Evolutionary conservation across 805 yeast genomes (phyloP), one percentile per base, ranked within the genome.

Genomic region (Candida hispaniensis): DNA sequence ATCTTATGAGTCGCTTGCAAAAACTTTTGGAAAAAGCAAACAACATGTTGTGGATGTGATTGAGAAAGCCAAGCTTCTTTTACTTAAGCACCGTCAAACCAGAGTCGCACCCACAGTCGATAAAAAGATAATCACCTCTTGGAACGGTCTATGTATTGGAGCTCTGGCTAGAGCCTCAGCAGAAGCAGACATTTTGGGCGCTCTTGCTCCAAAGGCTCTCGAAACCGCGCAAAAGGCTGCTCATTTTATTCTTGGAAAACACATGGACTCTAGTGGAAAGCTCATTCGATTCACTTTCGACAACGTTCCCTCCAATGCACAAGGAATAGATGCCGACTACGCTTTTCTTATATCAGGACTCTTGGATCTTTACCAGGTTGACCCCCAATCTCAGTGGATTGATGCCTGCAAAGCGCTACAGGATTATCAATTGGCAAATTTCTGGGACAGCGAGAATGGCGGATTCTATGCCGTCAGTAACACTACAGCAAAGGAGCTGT

Each of bases 141-240:
- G 61, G 61, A 58, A 58, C 36, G 62, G 60, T 2, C 45, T 50
- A 5, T 58, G 60, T 4, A 50, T 60, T 13, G 53, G 61, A 3
- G 58, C 58, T 2, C 44, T 60, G 9, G 55, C 61, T 7, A 40
- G 55, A 7, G 57, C 62, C 2, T 44, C 46, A 2, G 33, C 41
- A 3, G n/a, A n/a, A n/a, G n/a, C n/a, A n/a, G n/a, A n/a, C n/a
- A 45, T 45, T 5, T 40, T 50, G 6, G 32, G 24, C 14, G 38
- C 42, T 12, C 26, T 23, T 4, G 39, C 41, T 8, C 13, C 14
- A 9, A 21, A 24, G 20, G 49, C 53, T 29, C 39, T 56, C 2
- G 44, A 36, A 4, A 38, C 43, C 10, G 61, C 61, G 4, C 39
- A 17, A 2, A 25, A 29, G 6, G 47, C 56, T 7, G 60, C 58